phyloP scores from a whole-genome alignment of 1,284 basidiomycete genomes.

The Ustilago curta region DNA sequence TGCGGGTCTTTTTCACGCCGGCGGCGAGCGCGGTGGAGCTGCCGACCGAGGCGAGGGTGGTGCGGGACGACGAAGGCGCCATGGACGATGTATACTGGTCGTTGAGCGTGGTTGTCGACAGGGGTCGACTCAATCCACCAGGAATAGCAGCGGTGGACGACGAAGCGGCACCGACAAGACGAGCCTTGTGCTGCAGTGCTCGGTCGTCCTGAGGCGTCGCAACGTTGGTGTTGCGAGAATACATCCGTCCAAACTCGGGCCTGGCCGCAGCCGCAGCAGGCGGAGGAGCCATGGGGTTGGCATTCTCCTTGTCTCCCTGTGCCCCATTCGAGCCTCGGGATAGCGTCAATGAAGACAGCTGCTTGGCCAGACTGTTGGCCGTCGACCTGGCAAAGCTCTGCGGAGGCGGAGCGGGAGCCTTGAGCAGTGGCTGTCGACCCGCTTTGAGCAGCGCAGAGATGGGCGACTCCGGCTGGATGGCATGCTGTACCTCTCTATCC shows the following conservation, averaged over 20 bases:
- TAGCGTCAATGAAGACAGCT: conserved; percentile 41
- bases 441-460: conserved; percentile 85
- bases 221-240: conserved; percentile 30
- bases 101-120: conserved; percentile 22
- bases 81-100: conserved; percentile 5
- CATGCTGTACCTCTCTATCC: conserved; percentile 94
- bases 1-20: conserved; percentile 30
- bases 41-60: conserved; percentile 35
- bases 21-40: conserved; percentile 31
- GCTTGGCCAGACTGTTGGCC: conserved; percentile 41
- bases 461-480: conserved; percentile 92
- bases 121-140: conserved; percentile 10
- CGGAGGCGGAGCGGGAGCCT: conserved; percentile 43
- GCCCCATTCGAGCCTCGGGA: neutral
- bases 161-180: conserved; percentile 24
- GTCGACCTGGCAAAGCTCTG: conserved; percentile 29
- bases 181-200: conserved; percentile 53
- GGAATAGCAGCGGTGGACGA: neutral
- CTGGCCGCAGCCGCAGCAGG: conserved; percentile 11
- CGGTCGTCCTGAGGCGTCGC: conserved; percentile 10
- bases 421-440: conserved; percentile 63
- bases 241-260: conserved; percentile 38
- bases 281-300: conserved; percentile 47
- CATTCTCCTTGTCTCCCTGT: conserved; percentile 61
- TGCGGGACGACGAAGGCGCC: conserved; percentile 23